Conservation (phyloP, 179 eudicot genomes). For the Beta lomatogona region DNA sequence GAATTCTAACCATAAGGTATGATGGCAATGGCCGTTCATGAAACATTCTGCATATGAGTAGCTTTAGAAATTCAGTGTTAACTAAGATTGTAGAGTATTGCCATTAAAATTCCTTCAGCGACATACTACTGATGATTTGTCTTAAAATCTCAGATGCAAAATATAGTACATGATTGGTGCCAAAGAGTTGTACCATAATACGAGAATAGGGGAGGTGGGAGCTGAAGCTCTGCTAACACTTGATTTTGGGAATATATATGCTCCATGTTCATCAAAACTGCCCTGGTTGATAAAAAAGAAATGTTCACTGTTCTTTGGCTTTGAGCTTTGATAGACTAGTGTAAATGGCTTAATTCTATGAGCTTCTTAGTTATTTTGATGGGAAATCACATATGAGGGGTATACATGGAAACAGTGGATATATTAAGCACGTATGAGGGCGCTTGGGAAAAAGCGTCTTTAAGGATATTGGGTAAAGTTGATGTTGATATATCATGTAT, state of each 20-base stretch:
- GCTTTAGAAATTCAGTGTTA: too few relatives aligned
- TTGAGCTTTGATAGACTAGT: neutral
- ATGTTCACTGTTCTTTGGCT: neutral
- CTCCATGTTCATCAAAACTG: neutral
- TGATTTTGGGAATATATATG: neutral
- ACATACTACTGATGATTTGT: neutral
- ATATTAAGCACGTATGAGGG: neutral
- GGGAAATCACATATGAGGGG: neutral
- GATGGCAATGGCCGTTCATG: neutral
- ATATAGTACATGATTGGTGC: neutral
- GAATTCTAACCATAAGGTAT: neutral
- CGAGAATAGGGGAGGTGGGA: neutral
- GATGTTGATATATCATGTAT: neutral
- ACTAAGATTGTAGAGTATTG: neutral
- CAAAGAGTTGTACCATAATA: neutral
- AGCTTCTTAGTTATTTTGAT: neutral
- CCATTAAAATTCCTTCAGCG: neutral
- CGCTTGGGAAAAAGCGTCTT: neutral
- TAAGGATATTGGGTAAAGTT: neutral
- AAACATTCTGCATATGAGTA: neutral
- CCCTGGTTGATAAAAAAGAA: neutral
- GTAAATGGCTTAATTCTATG: neutral
- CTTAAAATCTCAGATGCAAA: neutral
- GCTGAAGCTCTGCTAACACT: neutral
- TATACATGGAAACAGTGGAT: neutral